Percentiles rank a stretch among this genome's conserved stretches.
Evolutionary conservation across 2,329 filamentous ascomycete species (phyloP).

Genomic region (Scedosporium boydii): DNA sequence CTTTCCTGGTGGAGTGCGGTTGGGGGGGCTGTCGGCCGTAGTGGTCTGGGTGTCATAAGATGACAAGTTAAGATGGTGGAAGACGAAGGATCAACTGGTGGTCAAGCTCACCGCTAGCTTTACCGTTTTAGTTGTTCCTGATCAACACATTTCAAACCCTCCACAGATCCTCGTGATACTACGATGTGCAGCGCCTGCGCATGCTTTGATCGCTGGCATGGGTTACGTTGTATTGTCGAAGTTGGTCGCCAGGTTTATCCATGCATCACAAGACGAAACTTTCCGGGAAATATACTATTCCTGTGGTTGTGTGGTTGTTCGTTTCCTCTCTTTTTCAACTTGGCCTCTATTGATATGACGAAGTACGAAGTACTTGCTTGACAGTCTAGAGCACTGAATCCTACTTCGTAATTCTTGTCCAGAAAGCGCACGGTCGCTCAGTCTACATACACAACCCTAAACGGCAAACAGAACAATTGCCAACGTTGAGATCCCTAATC

Average conservation of each 20-base stretch:
- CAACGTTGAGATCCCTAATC: neutral
- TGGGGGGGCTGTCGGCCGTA: neutral
- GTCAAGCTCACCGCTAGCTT: neutral
- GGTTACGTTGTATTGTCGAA: neutral
- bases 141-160: neutral
- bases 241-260: neutral
- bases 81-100: neutral
- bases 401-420: neutral
- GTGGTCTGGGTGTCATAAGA: neutral
- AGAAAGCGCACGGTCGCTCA: neutral
- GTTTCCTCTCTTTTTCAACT: neutral
- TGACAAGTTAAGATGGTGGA: neutral
- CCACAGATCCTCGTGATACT: neutral
- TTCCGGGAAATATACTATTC: neutral
- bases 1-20: neutral
- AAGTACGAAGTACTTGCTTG: too few relatives aligned
- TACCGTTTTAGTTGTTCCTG: neutral
- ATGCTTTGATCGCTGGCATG: neutral
- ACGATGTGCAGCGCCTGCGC: neutral
- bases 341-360: neutral
- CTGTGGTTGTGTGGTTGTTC: too few relatives aligned
- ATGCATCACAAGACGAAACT: neutral
- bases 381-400: neutral
- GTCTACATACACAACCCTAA: neutral
- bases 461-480: neutral